phyloP scores from a whole-genome alignment of 2,329 filamentous ascomycete genomes.

The Fusarium equiseti region DNA sequence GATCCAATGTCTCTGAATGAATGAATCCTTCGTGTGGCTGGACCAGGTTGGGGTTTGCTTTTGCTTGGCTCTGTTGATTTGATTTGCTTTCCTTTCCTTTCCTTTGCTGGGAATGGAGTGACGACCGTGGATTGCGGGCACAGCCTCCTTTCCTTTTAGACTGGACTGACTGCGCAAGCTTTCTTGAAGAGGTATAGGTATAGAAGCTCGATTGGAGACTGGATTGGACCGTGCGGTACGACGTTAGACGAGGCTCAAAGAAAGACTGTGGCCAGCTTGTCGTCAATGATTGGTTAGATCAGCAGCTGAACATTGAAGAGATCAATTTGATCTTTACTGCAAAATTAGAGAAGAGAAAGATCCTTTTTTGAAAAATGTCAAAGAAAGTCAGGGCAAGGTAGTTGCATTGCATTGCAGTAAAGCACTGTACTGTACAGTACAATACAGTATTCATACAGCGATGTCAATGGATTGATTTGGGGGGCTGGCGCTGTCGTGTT shows the following conservation, averaged over 20 bases:
- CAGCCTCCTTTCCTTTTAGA: constrained; percentile 38
- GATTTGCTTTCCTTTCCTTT: neutral
- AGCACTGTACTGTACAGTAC: neutral
- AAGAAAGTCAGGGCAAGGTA: neutral
- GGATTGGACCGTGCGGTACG: constrained; percentile 38
- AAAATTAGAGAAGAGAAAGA: neutral
- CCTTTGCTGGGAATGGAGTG: constrained; percentile 22
- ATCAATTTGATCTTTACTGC: neutral
- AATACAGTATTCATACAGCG: neutral
- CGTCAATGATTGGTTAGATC: constrained; percentile 40
- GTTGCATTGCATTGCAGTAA: neutral
- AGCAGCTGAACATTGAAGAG: constrained; percentile 3
- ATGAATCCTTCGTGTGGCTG: constrained; percentile 22
- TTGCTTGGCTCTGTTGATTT: neutral
- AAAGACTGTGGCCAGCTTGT: constrained; percentile 46
- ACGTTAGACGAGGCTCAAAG: constrained; percentile 46
- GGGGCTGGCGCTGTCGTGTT: constrained; percentile 32
- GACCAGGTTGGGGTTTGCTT: constrained; percentile 3
- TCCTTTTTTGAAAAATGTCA: neutral
- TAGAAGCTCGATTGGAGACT: constrained; percentile 22
- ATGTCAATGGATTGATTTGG: constrained; percentile 2
- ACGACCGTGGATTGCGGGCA: constrained; percentile 30
- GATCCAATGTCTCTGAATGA: constrained; percentile 11
- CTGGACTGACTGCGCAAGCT: constrained; percentile 21
- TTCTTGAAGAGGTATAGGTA: constrained; percentile 29